Percentiles rank a stretch among this genome's conserved stretches.
Conservation (phyloP, 1,284 basidiomycete genomes). For the Malassezia pachydermatis region DNA sequence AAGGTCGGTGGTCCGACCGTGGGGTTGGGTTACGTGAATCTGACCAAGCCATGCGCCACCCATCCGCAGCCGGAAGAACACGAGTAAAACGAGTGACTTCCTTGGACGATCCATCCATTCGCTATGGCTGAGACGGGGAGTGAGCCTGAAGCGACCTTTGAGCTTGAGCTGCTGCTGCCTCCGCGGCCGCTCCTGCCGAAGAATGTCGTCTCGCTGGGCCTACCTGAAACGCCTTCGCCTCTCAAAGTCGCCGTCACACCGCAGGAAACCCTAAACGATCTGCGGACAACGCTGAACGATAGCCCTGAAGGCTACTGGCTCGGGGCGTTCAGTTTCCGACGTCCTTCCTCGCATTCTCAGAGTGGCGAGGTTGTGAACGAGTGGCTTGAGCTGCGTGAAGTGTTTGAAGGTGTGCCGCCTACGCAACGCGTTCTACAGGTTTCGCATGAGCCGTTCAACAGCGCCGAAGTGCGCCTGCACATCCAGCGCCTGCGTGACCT, state of each 20-base stretch:
- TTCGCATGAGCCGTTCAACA: conserved; percentile 51
- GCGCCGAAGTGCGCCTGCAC: conserved; percentile 51
- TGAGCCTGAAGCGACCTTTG: conserved; percentile 28
- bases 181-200: conserved; percentile 39
- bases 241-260: conserved; percentile 42
- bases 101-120: too few relatives aligned
- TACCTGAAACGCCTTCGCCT: conserved; percentile 41
- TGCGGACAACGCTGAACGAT: conserved; percentile 43
- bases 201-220: conserved; percentile 25
- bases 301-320: conserved; percentile 48
- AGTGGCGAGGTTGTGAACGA: conserved; percentile 31
- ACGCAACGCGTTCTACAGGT: conserved; percentile 36
- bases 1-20: too few relatives aligned
- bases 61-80: conserved; percentile 5
- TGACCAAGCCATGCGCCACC: not conserved
- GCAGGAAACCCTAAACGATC: conserved; percentile 44
- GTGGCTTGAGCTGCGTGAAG: conserved; percentile 39
- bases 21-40: conserved; percentile 1
- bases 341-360: conserved; percentile 13
- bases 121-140: conserved; percentile 2
- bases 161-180: conserved; percentile 41
- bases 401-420: conserved; percentile 34
- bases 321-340: conserved; percentile 43
- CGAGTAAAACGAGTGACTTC: not conserved
- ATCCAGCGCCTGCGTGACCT: conserved; percentile 52